Conservation (phyloP, 2,329 filamentous ascomycete species). For the Grosmannia serpens region DNA sequence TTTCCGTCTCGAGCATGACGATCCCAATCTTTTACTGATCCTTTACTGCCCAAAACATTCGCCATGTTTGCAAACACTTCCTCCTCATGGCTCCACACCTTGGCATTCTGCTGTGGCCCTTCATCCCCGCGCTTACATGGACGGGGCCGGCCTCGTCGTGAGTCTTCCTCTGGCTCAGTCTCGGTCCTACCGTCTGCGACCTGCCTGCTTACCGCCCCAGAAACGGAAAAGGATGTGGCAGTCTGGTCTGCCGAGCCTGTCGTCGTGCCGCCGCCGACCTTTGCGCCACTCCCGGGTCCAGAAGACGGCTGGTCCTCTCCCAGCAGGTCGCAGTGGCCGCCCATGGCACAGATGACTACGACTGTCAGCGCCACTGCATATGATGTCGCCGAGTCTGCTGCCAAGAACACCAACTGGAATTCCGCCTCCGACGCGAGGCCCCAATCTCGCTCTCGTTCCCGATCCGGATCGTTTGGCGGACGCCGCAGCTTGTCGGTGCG, state of each 20-base stretch:
- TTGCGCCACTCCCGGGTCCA: constrained; percentile 9
- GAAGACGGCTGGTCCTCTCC: background rate
- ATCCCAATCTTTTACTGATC: background rate
- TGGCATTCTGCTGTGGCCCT: constrained; percentile 34
- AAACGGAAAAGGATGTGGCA: constrained; percentile 17
- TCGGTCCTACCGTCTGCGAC: background rate
- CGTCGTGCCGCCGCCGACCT: constrained; percentile 18
- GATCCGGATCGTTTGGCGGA: constrained; percentile 20
- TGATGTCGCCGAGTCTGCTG: background rate
- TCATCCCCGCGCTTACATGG: constrained; percentile 1
- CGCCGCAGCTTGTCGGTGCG: constrained; percentile 32
- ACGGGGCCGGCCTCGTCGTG: background rate
- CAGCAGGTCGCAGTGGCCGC: background rate
- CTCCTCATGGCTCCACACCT: constrained; percentile 34
- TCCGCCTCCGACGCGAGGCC: background rate
- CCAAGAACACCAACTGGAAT: background rate
- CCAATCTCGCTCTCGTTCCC: background rate
- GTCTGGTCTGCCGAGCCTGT: constrained; percentile 21
- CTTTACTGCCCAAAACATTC: background rate
- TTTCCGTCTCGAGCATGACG: background rate
- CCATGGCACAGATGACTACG: background rate
- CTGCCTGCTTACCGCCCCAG: constrained; percentile 3
- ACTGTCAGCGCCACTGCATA: background rate
- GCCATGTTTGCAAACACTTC: constrained; percentile 29
- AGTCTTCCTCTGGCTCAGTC: background rate